Evolutionary conservation across 441 rosid species (phyloP), one percentile per base, ranked within the genome.

Genomic region (Gossypium trilobum): DNA sequence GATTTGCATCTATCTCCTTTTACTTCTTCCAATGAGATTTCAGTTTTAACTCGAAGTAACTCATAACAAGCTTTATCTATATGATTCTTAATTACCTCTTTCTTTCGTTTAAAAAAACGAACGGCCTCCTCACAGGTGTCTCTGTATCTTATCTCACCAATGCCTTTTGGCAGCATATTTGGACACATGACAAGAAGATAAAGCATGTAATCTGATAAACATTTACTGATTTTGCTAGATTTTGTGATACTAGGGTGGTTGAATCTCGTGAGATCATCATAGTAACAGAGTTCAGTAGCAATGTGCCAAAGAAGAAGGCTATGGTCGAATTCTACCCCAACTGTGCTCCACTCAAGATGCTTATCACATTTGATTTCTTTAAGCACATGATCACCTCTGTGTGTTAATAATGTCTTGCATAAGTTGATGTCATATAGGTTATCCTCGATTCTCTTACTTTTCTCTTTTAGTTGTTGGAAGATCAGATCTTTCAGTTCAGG

Each of bases 401-500:
- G 14, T 6, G 0, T 19, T 9, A 46, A 10, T 48, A 42, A 10
- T 39, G 31, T 44, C 19, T 25, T 48, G 17, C 20, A 67, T 14
- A 48, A 1, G 6, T 2, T 17, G 23, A 19, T 4, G 11, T 52
- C 57, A 16, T 52, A 17, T 6, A 7, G 57, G 19, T 52, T 19
- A 52, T 52, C 57, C 57, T 17, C 4, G 23, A 52, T 52, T 6
- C 10, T 8, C 57, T 17, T 52, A 19, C 31, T 74, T 68, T 82
- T 78, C 19, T 68, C 7, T 33, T 23, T 0, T 42, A 80, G 79
- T 17, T 75, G 51, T 1, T 0, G 1, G 73, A 77, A 85, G 71
- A 85, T 78, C 31, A 39, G 73, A 16, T 19, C 0, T 71, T 82
- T 77, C 22, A 86, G 51, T 0, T 74, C 50, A n/a, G 0, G 13